Percentiles rank a stretch among this genome's conserved stretches.
These are phyloP conservation scores for Xylaria venustula DNA, from an alignment of 495 filamentous ascomycete species.

Conservation along the genomic window DNA sequence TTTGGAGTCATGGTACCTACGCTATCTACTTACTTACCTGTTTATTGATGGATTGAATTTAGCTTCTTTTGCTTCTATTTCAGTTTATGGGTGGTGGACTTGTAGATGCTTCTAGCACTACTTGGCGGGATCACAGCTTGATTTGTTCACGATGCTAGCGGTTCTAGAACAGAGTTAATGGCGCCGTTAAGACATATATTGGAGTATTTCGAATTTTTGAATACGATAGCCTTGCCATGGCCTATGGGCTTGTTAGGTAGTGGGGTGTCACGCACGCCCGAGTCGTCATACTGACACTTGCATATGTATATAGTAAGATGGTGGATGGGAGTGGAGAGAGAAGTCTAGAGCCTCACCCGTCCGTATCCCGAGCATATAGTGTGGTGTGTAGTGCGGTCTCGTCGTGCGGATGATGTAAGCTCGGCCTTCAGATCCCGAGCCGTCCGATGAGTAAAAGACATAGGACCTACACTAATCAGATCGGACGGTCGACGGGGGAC, in stretches of 20 bases:
- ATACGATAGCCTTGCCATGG: slow-evolving; percentile 2
- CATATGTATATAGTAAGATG: slow-evolving; percentile 3
- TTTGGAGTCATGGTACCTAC: neutral
- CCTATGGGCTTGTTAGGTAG: slow-evolving; percentile 1
- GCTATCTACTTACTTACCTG: neutral
- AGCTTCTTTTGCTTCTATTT: neutral
- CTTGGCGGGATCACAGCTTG: slow-evolving; percentile 6
- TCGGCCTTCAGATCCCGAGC: neutral
- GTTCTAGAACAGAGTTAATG: slow-evolving; percentile 6
- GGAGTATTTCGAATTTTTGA: neutral
- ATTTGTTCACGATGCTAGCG: neutral
- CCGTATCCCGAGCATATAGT: neutral
- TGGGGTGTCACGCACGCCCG: neutral
- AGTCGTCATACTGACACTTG: neutral
- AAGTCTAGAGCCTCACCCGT: slow-evolving; percentile 8
- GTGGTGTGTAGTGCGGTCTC: neutral
- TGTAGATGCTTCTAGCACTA: neutral
- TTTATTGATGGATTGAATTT: neutral
- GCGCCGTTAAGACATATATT: neutral
- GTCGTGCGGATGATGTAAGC: slow-evolving; percentile 3
- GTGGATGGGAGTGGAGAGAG: neutral
- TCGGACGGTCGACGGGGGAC: slow-evolving; percentile 4
- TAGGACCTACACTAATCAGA: neutral
- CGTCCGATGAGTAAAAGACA: neutral
- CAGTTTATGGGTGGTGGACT: neutral